These are phyloP conservation scores for Phytophthora lateralis DNA, from an alignment of 352 stramenopile genomes.

Conservation along the genomic window DNA sequence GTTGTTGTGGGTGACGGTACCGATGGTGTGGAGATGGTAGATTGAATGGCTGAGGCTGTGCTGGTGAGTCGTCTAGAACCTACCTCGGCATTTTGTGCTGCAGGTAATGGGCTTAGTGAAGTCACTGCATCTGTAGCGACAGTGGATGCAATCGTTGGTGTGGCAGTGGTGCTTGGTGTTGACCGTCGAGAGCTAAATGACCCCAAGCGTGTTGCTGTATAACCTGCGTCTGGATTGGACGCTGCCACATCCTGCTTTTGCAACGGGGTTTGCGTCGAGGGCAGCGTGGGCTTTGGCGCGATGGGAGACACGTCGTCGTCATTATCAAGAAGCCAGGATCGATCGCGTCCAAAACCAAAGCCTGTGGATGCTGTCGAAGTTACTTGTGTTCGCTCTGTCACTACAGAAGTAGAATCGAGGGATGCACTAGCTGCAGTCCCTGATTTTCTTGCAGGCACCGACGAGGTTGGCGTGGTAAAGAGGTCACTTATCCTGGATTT, in stretches of 20 bases:
- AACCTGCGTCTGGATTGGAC: not conserved
- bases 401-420: not conserved
- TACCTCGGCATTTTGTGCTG: not conserved
- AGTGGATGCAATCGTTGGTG: slow-evolving; percentile 8
- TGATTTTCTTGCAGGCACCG: slow-evolving; percentile 12
- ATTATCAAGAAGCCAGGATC: slow-evolving; percentile 59
- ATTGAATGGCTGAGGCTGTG: slow-evolving; percentile 16
- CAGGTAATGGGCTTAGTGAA: slow-evolving; percentile 11
- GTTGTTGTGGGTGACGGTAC: slow-evolving; percentile 20
- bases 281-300: slow-evolving; percentile 6
- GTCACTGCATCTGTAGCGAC: slow-evolving; percentile 13
- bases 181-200: slow-evolving; percentile 21
- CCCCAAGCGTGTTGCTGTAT: slow-evolving; percentile 11
- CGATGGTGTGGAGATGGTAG: slow-evolving; percentile 5
- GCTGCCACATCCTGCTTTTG: slow-evolving; percentile 9
- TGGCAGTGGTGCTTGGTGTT: not conserved
- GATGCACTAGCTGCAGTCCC: slow-evolving; percentile 3
- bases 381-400: slow-evolving; percentile 8
- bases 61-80: slow-evolving; percentile 1
- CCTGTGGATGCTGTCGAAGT: slow-evolving; percentile 21
- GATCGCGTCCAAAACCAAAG: slow-evolving; percentile 52
- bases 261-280: slow-evolving; percentile 9
- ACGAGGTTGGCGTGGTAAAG: slow-evolving; percentile 20
- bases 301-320: slow-evolving; percentile 38
- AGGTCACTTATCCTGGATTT: slow-evolving; percentile 36